A percentile compares a stretch with the other conserved stretches of the same genome.
These are phyloP conservation scores for Talaromyces wortmannii DNA, from an alignment of 495 filamentous ascomycete species.

Conservation along the genomic window DNA sequence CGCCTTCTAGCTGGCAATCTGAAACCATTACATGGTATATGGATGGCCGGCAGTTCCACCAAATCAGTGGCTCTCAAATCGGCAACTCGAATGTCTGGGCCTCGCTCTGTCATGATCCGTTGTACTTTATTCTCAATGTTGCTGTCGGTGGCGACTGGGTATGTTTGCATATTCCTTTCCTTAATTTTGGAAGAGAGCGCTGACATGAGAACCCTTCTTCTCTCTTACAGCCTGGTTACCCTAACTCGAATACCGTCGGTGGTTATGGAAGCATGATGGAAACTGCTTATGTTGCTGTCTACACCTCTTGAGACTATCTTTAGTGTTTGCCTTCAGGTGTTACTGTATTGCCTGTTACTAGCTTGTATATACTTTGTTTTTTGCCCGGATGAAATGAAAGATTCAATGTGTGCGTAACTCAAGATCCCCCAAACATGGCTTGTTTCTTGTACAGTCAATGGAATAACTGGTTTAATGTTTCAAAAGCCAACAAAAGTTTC, in stretches of 20 bases:
- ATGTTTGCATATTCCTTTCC: background rate
- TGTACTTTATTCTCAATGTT: slow-evolving; percentile 5
- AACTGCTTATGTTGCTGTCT: slow-evolving; percentile 3
- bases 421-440: too few relatives aligned
- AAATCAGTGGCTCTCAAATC: slow-evolving; percentile 2
- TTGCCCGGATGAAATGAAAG: background rate
- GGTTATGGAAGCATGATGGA: slow-evolving; percentile 7
- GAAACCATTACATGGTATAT: slow-evolving; percentile 6
- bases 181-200: background rate
- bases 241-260: background rate
- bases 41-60: background rate
- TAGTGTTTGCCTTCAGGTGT: background rate
- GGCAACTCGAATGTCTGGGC: background rate
- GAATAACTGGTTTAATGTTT: too few relatives aligned
- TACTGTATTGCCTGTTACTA: background rate
- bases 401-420: too few relatives aligned
- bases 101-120: slow-evolving; percentile 3
- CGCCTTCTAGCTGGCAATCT: slow-evolving; percentile 1
- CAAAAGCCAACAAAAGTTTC: too few relatives aligned
- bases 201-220: background rate
- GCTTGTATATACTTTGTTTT: background rate
- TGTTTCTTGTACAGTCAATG: too few relatives aligned
- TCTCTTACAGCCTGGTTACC: background rate
- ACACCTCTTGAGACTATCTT: background rate
- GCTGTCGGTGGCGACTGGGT: slow-evolving; percentile 5